Evolutionary conservation across 805 yeast species (phyloP).

Genomic region (Maudiozyma bulderi): DNA sequence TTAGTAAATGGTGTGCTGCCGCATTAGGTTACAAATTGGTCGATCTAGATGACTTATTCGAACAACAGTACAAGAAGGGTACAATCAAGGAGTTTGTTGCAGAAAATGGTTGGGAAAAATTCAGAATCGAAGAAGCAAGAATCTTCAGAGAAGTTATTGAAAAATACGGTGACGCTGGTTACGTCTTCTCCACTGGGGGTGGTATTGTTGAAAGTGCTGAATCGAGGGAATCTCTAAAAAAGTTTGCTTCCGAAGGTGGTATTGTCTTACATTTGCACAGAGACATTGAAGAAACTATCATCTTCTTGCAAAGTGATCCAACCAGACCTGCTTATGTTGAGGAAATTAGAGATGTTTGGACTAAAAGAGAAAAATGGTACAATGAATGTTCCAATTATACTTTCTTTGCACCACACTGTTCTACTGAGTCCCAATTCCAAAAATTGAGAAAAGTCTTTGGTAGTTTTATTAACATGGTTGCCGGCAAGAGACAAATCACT

Average conservation of each 20-base stretch:
- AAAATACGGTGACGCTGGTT: conserved; percentile 36
- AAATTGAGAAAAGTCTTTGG: conserved; percentile 51
- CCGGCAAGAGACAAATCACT: conserved; percentile 38
- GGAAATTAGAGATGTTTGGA: conserved; percentile 78
- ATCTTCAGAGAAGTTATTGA: conserved; percentile 40
- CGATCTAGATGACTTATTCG: conserved; percentile 72
- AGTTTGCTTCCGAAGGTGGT: conserved; percentile 50
- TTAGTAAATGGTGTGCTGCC: conserved; percentile 69
- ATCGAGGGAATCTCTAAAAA: conserved; percentile 56
- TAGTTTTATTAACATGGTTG: conserved; percentile 47
- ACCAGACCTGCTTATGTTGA: conserved; percentile 80
- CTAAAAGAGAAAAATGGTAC: conserved; percentile 71
- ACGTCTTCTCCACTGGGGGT: conserved; percentile 90
- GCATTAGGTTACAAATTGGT: conserved; percentile 55
- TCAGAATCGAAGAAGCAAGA: conserved; percentile 58
- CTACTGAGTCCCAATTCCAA: conserved; percentile 42
- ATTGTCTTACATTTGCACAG: conserved; percentile 87
- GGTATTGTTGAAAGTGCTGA: conserved; percentile 76
- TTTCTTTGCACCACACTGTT: conserved; percentile 70
- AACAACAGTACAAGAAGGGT: conserved; percentile 33
- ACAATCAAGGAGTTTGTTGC: conserved; percentile 55
- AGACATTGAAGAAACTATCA: conserved; percentile 68
- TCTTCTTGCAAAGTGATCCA: conserved; percentile 64
- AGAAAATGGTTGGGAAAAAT: conserved; percentile 75
- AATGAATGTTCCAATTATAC: conserved; percentile 67